These are phyloP conservation scores for Chytriomyces sp. DNA, from an alignment of 192 early-diverging fungal genomes.

Conservation along the genomic window DNA sequence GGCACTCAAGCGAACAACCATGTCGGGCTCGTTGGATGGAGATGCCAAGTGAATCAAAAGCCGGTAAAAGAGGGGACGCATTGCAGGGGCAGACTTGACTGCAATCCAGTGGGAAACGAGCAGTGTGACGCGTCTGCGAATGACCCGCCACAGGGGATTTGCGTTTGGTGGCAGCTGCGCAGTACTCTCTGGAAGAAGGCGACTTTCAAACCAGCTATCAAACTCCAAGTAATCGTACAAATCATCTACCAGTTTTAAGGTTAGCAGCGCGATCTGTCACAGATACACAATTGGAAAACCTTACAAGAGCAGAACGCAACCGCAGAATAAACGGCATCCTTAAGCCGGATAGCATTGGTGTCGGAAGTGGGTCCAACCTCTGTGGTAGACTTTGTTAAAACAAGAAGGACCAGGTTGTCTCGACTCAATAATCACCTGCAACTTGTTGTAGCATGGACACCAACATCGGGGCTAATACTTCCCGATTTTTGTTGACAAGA, in stretches of 20 bases:
- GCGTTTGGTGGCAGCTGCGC: not conserved
- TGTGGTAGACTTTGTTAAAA: not conserved
- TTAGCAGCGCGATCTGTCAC: no score
- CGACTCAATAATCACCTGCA: slow-evolving; percentile 36
- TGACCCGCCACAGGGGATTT: slow-evolving; percentile 24
- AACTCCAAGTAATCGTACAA: slow-evolving; percentile 83
- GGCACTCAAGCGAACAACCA: slow-evolving; percentile 81
- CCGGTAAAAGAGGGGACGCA: slow-evolving; percentile 69
- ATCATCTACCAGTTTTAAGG: slow-evolving; percentile 47
- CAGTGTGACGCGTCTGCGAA: slow-evolving; percentile 75
- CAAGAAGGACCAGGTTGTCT: not conserved
- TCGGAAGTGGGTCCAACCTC: slow-evolving; percentile 38
- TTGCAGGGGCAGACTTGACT: slow-evolving; percentile 69
- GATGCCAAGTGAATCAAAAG: slow-evolving; percentile 70
- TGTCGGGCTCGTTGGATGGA: slow-evolving; percentile 61
- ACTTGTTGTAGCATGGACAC: slow-evolving; percentile 62
- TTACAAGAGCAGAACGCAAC: slow-evolving; percentile 72
- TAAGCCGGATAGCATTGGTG: slow-evolving; percentile 58
- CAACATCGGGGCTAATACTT: slow-evolving; percentile 61
- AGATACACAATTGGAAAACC: not conserved
- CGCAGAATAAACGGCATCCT: slow-evolving; percentile 78
- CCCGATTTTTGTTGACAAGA: slow-evolving; percentile 68
- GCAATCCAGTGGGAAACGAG: slow-evolving; percentile 84
- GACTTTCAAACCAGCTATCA: slow-evolving; percentile 68
- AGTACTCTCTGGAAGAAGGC: slow-evolving; percentile 44